These are phyloP conservation scores for Apiotrichum akiyoshidainum DNA, from an alignment of 1,284 basidiomycete genomes.

Conservation along the genomic window DNA sequence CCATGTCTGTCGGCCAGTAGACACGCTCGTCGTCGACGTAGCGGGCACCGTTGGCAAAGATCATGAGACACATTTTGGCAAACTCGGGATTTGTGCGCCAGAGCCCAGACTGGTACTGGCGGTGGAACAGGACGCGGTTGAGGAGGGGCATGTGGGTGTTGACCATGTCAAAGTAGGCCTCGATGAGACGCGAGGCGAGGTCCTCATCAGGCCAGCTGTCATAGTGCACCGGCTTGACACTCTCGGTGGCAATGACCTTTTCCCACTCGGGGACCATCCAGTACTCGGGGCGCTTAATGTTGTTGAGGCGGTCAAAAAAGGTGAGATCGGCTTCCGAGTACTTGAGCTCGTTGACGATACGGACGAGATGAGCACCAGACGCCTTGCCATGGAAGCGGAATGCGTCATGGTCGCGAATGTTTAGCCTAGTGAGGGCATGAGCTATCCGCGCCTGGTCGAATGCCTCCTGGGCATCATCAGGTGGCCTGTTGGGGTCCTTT, in stretches of 20 bases:
- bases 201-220: constrained; percentile 54
- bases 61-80: constrained; percentile 64
- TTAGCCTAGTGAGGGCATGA: constrained; percentile 34
- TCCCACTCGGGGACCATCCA: constrained; percentile 51
- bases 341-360: constrained; percentile 64
- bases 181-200: constrained; percentile 61
- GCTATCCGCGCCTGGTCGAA: constrained; percentile 28
- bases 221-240: constrained; percentile 37
- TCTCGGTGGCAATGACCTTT: constrained; percentile 41
- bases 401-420: constrained; percentile 45
- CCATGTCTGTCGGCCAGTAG: constrained; percentile 49
- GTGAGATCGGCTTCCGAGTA: constrained; percentile 36
- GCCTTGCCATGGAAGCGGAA: constrained; percentile 68
- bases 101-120: constrained; percentile 58
- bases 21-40: constrained; percentile 65
- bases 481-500: constrained; percentile 31
- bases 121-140: constrained; percentile 70
- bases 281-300: constrained; percentile 39
- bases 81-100: constrained; percentile 63
- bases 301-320: constrained; percentile 34
- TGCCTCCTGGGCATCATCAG: constrained; percentile 24
- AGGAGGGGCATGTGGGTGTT: constrained; percentile 69
- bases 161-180: constrained; percentile 64
- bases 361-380: constrained; percentile 64
- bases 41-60: constrained; percentile 70